These are phyloP conservation scores for Nelumbo lutea DNA, from an alignment of 164 flowering plant species.

Conservation along the genomic window DNA sequence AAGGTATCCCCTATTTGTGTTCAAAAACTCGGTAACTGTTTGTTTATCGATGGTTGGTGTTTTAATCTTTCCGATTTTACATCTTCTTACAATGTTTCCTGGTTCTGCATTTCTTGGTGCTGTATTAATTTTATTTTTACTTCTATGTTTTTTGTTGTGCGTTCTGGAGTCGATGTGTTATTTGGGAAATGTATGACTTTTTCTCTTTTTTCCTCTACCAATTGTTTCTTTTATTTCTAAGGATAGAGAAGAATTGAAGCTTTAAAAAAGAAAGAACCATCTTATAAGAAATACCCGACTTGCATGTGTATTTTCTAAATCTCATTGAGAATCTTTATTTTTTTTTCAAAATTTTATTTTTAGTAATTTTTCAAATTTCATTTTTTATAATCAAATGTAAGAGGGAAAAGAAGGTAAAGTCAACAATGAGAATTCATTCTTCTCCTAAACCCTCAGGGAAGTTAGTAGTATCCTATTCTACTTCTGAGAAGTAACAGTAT, in stretches of 20 bases:
- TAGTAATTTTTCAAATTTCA: neutral
- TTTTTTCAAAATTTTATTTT: neutral
- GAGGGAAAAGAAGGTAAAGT: neutral
- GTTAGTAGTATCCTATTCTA: no score
- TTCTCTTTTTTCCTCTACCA: slow-evolving; percentile 37
- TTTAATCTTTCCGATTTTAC: neutral
- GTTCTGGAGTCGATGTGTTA: neutral
- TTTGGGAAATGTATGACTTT: neutral
- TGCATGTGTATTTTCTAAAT: slow-evolving; percentile 32
- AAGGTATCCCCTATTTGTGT: slow-evolving; percentile 25
- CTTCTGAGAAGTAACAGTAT: no score
- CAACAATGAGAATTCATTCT: neutral
- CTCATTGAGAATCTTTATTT: neutral
- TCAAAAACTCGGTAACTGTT: neutral
- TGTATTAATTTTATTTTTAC: neutral
- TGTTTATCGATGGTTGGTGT: slow-evolving; percentile 1
- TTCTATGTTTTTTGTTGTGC: neutral
- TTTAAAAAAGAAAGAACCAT: no score
- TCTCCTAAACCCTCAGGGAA: no score
- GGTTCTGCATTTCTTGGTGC: neutral
- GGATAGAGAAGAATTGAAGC: no score
- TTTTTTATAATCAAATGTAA: no score
- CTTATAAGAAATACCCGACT: neutral
- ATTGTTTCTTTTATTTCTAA: slow-evolving; percentile 11
- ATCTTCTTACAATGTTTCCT: neutral